A percentile compares a stretch with the other conserved stretches of the same genome.
Conservation (phyloP, 495 filamentous ascomycete species). For the Aeminium ludgeri region DNA sequence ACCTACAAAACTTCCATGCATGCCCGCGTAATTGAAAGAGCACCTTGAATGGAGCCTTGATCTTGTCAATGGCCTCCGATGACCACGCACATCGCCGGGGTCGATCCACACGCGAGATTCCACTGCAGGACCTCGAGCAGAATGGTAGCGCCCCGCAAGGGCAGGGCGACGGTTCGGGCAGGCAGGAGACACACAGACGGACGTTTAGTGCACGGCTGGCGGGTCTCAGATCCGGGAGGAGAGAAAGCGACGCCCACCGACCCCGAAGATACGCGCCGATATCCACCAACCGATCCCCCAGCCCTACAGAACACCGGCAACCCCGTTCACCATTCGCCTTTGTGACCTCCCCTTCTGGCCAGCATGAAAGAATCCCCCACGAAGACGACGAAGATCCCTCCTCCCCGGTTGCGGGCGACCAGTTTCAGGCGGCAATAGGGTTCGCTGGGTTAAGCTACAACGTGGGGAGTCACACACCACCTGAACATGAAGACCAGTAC, state of each 20-base stretch:
- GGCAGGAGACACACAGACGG: constrained; percentile 20
- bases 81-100: constrained; percentile 33
- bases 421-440: constrained; percentile 43
- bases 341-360: constrained; percentile 22
- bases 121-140: constrained; percentile 57
- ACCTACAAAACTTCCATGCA: too few relatives aligned
- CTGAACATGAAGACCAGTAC: constrained; percentile 6
- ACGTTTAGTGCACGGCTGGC: constrained; percentile 24
- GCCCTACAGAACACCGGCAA: constrained; percentile 19
- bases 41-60: constrained; percentile 4
- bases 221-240: constrained; percentile 19
- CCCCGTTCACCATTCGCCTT: constrained; percentile 14
- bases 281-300: constrained; percentile 34
- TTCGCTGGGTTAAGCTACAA: constrained; percentile 43
- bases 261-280: constrained; percentile 35
- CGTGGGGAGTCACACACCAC: constrained; percentile 16
- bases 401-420: constrained; percentile 32
- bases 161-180: constrained; percentile 18
- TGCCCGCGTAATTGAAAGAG: too few relatives aligned
- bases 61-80: constrained; percentile 45
- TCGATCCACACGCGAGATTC: constrained; percentile 46
- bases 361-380: constrained; percentile 19
- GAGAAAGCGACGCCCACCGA: constrained; percentile 11
- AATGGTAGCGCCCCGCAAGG: constrained; percentile 31
- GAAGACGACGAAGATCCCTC: constrained; percentile 27